Evolutionary conservation across 2,329 filamentous ascomycete genomes (phyloP).

Genomic region (Cercospora nicotianae): DNA sequence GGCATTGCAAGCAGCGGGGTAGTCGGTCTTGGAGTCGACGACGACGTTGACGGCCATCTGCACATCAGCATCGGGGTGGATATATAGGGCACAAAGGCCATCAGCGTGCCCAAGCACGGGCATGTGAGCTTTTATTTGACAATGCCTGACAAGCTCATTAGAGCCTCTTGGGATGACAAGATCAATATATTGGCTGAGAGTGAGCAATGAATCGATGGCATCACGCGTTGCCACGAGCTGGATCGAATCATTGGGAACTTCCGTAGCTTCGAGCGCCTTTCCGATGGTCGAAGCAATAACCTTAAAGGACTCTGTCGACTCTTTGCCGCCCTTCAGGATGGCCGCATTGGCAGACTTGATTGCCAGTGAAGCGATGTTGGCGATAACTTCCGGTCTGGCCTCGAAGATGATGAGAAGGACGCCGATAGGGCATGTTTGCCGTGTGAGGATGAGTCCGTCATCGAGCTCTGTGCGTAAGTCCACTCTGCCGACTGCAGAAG

Average conservation of each 20-base stretch:
- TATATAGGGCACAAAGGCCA: conserved; percentile 83
- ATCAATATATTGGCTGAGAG: conserved; percentile 83
- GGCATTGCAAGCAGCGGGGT: conserved; percentile 93
- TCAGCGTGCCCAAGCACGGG: conserved; percentile 96
- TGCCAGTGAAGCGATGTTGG: conserved; percentile 92
- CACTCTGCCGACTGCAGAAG: conserved; percentile 70
- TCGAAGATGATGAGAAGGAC: conserved; percentile 99
- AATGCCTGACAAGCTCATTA: conserved; percentile 85
- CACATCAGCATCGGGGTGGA: conserved; percentile 74
- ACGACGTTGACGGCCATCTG: conserved; percentile 73
- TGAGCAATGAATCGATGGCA: conserved; percentile 82
- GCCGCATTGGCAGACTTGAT: conserved; percentile 97
- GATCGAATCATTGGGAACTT: conserved; percentile 81
- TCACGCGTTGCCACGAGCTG: conserved; percentile 94
- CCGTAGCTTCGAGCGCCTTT: conserved; percentile 66
- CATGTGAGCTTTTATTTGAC: conserved; percentile 89
- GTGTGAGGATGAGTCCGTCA: conserved; percentile 79
- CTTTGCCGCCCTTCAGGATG: conserved; percentile 95
- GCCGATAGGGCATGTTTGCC: conserved; percentile 90
- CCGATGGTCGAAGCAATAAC: conserved; percentile 87
- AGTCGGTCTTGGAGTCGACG: conserved; percentile 89
- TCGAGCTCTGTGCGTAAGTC: conserved; percentile 83
- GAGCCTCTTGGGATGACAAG: conserved; percentile 90
- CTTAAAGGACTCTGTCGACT: conserved; percentile 92
- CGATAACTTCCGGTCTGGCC: conserved; percentile 94